These are phyloP conservation scores for Penicillium sp. DNA, from an alignment of 2,329 filamentous ascomycete genomes.

Conservation along the genomic window DNA sequence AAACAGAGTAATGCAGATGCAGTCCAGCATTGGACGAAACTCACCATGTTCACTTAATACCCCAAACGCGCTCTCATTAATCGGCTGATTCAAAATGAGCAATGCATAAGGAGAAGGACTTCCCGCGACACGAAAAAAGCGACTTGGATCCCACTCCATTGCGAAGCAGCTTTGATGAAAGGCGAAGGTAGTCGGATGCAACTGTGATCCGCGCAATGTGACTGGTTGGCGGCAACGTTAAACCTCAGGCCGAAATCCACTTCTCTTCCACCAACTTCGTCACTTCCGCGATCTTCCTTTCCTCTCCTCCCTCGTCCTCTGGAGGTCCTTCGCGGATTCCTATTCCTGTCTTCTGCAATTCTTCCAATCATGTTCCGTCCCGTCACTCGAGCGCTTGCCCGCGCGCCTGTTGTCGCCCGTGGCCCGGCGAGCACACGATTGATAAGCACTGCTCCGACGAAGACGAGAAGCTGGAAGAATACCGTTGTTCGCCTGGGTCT, in stretches of 20 bases:
- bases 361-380: slow-evolving; percentile 49
- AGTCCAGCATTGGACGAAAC: not conserved
- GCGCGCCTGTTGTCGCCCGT: slow-evolving; percentile 33
- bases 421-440: slow-evolving; percentile 43
- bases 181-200: slow-evolving; percentile 4
- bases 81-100: slow-evolving; percentile 59
- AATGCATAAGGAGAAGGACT: slow-evolving; percentile 43
- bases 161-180: not conserved
- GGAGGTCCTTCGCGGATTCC: slow-evolving; percentile 15
- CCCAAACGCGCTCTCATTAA: slow-evolving; percentile 44
- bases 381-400: slow-evolving; percentile 44
- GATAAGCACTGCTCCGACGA: slow-evolving; percentile 56
- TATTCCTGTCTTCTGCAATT: slow-evolving; percentile 1
- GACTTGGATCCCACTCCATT: slow-evolving; percentile 42
- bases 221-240: slow-evolving; percentile 12
- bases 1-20: not conserved
- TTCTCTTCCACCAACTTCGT: slow-evolving; percentile 25
- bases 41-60: slow-evolving; percentile 38
- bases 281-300: slow-evolving; percentile 11
- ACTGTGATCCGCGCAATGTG: slow-evolving; percentile 21
- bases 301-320: slow-evolving; percentile 9
- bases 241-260: slow-evolving; percentile 23
- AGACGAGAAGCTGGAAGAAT: slow-evolving; percentile 77
- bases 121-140: slow-evolving; percentile 35
- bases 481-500: slow-evolving; percentile 67